These are phyloP conservation scores for Globisporangium alternatum DNA, from an alignment of 352 stramenopile genomes.

Conservation along the genomic window DNA sequence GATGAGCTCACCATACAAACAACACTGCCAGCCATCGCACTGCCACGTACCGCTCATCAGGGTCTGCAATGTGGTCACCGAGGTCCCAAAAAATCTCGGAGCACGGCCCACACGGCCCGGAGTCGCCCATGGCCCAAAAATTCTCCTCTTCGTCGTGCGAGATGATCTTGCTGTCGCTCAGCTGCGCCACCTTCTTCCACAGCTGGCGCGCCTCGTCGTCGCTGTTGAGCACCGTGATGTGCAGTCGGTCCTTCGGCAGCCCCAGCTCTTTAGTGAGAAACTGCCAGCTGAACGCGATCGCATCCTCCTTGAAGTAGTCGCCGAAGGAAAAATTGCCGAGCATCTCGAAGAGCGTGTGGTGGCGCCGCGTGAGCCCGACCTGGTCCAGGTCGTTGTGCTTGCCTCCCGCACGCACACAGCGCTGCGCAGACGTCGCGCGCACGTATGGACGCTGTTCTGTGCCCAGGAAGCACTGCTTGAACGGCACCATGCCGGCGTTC, in stretches of 20 bases:
- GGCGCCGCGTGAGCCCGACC: constrained; percentile 95
- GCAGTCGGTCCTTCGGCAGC: constrained; percentile 49
- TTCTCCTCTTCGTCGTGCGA: constrained; percentile 90
- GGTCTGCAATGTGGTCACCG: constrained; percentile 72
- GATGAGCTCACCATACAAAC: constrained; percentile 30
- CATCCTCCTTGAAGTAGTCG: constrained; percentile 97
- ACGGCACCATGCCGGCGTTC: constrained; percentile 97
- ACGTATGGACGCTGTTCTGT: constrained; percentile 78
- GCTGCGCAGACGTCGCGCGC: constrained; percentile 93
- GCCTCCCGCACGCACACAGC: constrained; percentile 95
- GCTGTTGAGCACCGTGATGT: constrained; percentile 65
- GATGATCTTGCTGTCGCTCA: constrained; percentile 48
- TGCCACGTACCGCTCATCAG: constrained; percentile 44
- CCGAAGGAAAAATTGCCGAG: constrained; percentile 98
- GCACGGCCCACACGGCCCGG: constrained; percentile 92
- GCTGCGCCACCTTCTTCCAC: constrained; percentile 52
- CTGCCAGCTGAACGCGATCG: constrained; percentile 93
- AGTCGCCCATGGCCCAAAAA: constrained; percentile 97
- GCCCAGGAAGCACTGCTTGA: constrained; percentile 91
- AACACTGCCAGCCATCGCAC: constrained; percentile 25
- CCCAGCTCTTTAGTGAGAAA: constrained; percentile 91
- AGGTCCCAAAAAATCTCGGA: constrained; percentile 96
- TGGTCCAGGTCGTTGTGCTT: constrained; percentile 99
- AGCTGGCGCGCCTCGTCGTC: constrained; percentile 59
- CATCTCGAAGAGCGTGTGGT: constrained; percentile 99